Percentiles rank a stretch among this genome's conserved stretches.
phyloP scores from a whole-genome alignment of 768 basidiomycete genomes.

The Kwoniella europaea region DNA sequence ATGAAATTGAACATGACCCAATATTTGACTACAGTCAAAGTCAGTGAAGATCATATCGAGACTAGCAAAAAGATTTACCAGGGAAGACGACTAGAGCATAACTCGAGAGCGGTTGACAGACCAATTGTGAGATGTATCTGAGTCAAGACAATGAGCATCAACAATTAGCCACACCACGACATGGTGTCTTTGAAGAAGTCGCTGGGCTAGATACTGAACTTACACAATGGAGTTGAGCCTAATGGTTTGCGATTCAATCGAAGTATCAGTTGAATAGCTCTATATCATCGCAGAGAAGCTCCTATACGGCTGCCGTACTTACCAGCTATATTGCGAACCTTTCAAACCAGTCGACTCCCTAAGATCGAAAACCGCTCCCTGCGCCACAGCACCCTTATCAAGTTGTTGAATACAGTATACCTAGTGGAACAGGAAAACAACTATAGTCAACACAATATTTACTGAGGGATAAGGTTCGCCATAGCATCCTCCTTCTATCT shows the following conservation, averaged over 20 bases:
- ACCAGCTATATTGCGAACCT: slow-evolving; percentile 63
- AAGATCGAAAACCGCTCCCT: slow-evolving; percentile 64
- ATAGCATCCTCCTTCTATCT: background rate
- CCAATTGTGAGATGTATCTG: slow-evolving; percentile 43
- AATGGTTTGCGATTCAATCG: background rate
- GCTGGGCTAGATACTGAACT: background rate
- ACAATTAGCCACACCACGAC: background rate
- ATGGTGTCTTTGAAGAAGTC: too few species aligned
- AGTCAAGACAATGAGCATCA: background rate
- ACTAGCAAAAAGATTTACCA: slow-evolving; percentile 2
- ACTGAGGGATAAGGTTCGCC: background rate
- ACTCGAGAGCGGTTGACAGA: slow-evolving; percentile 42
- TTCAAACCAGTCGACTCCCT: slow-evolving; percentile 48
- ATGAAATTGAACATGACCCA: slow-evolving; percentile 51
- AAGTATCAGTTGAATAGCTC: background rate
- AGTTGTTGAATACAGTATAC: slow-evolving; percentile 30
- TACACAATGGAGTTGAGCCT: slow-evolving; percentile 60
- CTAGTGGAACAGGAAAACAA: background rate
- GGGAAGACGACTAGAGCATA: slow-evolving; percentile 51
- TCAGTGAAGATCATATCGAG: background rate
- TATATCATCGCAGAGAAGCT: background rate
- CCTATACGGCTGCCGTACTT: slow-evolving; percentile 55
- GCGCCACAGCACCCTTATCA: slow-evolving; percentile 62
- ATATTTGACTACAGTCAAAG: slow-evolving; percentile 25
- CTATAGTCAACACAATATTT: background rate